Conservation (phyloP, 441 rosid genomes). For the Codiaeum variegatum region DNA sequence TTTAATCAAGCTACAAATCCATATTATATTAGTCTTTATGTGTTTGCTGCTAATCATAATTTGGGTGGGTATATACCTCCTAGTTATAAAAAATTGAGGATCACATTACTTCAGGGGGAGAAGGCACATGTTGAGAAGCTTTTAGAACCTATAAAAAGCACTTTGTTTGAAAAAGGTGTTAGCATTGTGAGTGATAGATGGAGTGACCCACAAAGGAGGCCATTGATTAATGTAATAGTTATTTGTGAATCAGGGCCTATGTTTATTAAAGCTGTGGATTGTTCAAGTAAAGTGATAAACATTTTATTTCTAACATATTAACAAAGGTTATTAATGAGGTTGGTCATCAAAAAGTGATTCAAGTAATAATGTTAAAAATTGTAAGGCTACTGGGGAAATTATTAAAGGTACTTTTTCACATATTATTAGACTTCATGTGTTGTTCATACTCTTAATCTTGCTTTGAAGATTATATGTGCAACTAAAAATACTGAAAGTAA, state of each 20-base stretch:
- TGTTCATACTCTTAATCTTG: too few relatives aligned
- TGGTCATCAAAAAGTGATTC: too few relatives aligned
- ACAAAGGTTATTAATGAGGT: too few relatives aligned
- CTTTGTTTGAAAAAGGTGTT: neutral
- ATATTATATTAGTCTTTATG: neutral
- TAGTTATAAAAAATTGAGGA: neutral
- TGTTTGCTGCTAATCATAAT: neutral
- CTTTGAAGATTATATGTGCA: too few relatives aligned
- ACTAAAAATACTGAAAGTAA: too few relatives aligned
- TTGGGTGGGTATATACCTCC: neutral
- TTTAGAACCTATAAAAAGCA: neutral
- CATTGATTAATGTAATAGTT: neutral
- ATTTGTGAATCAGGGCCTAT: neutral
- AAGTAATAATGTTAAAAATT: too few relatives aligned
- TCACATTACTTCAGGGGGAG: neutral
- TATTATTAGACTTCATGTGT: too few relatives aligned
- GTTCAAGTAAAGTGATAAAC: neutral
- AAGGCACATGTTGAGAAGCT: neutral
- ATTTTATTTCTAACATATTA: constrained; percentile 1
- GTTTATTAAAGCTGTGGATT: neutral
- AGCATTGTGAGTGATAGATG: neutral
- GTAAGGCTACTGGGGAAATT: too few relatives aligned
- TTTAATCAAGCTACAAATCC: neutral
- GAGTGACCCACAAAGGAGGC: neutral
- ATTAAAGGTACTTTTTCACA: too few relatives aligned